Conservation (phyloP, 108 stramenopile genomes). For the Nannochloropsis gaditana region DNA sequence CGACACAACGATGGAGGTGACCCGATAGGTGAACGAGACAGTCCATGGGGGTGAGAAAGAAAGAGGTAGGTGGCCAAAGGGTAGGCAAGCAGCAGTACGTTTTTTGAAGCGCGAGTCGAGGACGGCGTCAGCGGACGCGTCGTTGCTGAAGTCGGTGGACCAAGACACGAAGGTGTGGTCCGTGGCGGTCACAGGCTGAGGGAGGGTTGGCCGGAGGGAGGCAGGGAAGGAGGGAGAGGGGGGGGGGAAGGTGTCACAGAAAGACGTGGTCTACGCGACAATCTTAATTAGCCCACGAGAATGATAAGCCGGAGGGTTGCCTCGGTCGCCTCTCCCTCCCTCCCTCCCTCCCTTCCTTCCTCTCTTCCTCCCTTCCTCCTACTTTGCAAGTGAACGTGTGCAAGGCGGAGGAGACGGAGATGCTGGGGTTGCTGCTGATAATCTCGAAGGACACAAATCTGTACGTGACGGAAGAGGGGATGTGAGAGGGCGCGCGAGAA, state of each 20-base stretch:
- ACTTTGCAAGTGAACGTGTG: not conserved
- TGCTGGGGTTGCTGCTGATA: conserved; percentile 1
- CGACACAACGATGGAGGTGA: too few relatives aligned
- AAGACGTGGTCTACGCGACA: not conserved
- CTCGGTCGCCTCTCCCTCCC: not conserved
- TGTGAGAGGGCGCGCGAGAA: not conserved
- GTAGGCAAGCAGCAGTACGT: not conserved
- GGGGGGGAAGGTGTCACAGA: not conserved
- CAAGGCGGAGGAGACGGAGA: not conserved
- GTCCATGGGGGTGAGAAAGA: not conserved
- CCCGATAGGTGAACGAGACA: too few relatives aligned
- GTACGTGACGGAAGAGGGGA: not conserved
- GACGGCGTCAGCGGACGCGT: not conserved
- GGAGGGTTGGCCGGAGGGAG: not conserved
- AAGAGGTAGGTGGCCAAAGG: not conserved
- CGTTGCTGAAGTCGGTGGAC: not conserved
- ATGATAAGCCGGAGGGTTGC: not conserved
- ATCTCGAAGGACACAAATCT: not conserved
- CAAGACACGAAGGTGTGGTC: not conserved
- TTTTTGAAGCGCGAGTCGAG: conserved; percentile 9
- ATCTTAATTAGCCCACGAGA: not conserved
- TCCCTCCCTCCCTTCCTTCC: not conserved
- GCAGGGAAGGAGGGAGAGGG: not conserved
- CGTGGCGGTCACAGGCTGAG: not conserved
- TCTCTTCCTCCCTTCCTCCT: not conserved